A percentile compares a stretch with the other conserved stretches of the same genome.
These are phyloP conservation scores for Nemania sp. DNA, from an alignment of 2,329 filamentous ascomycete genomes.

Conservation along the genomic window DNA sequence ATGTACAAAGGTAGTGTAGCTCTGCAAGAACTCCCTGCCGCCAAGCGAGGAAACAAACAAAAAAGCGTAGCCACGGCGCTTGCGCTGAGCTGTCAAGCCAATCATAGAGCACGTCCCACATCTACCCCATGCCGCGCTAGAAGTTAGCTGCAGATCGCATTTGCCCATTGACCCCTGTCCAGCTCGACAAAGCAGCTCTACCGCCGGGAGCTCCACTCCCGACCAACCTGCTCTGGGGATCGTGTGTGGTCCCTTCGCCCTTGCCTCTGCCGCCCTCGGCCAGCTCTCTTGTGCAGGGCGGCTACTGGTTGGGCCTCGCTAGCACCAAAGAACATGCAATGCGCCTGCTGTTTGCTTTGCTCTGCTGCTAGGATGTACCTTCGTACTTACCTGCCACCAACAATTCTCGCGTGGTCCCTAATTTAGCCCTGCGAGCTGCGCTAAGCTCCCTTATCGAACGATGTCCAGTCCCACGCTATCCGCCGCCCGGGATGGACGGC, in stretches of 20 bases:
- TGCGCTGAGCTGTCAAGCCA: conserved; percentile 28
- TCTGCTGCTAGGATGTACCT: no score
- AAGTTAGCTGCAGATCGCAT: conserved; percentile 37
- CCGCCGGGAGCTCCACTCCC: conserved; percentile 16
- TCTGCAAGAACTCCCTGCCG: not conserved
- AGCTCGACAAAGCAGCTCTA: not conserved
- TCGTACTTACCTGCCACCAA: not conserved
- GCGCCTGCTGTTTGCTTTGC: no score
- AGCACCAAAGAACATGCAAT: not conserved
- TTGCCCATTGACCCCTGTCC: conserved; percentile 29
- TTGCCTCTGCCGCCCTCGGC: conserved; percentile 6
- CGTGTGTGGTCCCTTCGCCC: not conserved
- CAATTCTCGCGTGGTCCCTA: conserved; percentile 12
- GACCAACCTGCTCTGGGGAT: conserved; percentile 13
- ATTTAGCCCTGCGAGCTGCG: conserved; percentile 10
- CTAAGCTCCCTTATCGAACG: not conserved
- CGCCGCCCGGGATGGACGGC: conserved; percentile 21
- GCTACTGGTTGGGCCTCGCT: conserved; percentile 2
- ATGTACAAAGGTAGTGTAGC: no score
- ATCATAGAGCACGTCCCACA: conserved; percentile 25
- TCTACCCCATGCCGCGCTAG: conserved; percentile 28
- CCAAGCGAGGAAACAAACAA: not conserved
- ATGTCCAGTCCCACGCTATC: conserved; percentile 11
- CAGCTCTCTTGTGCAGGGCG: conserved; percentile 14
- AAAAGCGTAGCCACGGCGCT: conserved; percentile 37